Evolutionary conservation across 352 stramenopile species (phyloP).

Genomic region (Thraustotheca clavata): DNA sequence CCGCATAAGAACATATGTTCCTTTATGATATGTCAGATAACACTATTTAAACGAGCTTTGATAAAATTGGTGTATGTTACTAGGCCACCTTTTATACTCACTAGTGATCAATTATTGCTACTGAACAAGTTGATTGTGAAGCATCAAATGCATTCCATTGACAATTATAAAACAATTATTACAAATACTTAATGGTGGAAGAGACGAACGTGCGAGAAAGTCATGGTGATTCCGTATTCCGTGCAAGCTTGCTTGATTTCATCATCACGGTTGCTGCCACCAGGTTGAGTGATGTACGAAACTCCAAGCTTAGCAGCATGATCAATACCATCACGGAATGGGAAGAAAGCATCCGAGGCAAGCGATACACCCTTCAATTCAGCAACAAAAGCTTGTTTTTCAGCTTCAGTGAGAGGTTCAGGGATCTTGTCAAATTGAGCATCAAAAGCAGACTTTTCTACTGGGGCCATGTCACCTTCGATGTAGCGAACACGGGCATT

Average conservation of each 20-base stretch:
- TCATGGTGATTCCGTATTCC: slow-evolving; percentile 99
- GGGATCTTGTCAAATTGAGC: slow-evolving; percentile 91
- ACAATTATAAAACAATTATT: no score
- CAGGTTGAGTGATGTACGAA: slow-evolving; percentile 96
- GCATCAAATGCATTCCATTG: no score
- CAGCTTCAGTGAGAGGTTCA: slow-evolving; percentile 87
- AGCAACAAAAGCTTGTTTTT: slow-evolving; percentile 94
- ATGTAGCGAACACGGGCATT: slow-evolving; percentile 99
- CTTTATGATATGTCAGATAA: no score
- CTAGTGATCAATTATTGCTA: no score
- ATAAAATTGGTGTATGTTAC: no score
- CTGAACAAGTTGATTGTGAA: no score
- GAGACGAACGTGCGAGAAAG: slow-evolving; percentile 95
- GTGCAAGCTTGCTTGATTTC: slow-evolving; percentile 94
- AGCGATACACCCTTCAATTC: slow-evolving; percentile 88
- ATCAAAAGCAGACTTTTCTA: slow-evolving; percentile 94
- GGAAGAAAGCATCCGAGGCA: slow-evolving; percentile 99
- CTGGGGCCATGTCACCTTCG: slow-evolving; percentile 96
- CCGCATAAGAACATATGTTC: no score
- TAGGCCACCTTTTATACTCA: no score
- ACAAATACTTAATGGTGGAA: slow-evolving; percentile 97
- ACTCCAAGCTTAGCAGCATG: slow-evolving; percentile 94
- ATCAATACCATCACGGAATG: slow-evolving; percentile 99
- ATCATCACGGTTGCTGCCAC: slow-evolving; percentile 68
- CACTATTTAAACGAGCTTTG: no score